A percentile compares a stretch with the other conserved stretches of the same genome.
These are phyloP conservation scores for Radiomyces spectabilis DNA, from an alignment of 192 early-diverging fungal genomes.

Conservation along the genomic window DNA sequence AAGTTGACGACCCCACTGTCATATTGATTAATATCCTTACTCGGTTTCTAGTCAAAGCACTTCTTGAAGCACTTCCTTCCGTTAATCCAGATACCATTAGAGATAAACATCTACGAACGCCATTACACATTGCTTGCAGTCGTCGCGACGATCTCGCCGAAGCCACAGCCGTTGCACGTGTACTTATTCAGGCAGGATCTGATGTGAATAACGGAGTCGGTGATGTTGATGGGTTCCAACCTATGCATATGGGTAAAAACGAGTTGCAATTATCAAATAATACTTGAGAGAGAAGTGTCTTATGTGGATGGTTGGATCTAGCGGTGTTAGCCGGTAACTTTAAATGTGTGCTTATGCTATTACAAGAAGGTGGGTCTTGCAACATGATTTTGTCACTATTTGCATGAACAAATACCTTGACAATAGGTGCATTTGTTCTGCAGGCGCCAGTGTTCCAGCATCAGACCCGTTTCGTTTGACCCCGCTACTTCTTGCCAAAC, in stretches of 20 bases:
- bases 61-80: constrained; percentile 3
- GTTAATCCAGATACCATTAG: constrained; percentile 21
- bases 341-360: constrained; percentile 21
- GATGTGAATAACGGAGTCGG: constrained; percentile 31
- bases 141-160: constrained; percentile 17
- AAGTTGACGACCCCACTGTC: not conserved
- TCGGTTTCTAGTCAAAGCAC: not conserved
- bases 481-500: constrained; percentile 22
- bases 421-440: not conserved
- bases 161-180: constrained; percentile 17
- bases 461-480: constrained; percentile 30
- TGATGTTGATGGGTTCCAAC: constrained; percentile 24
- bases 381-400: not conserved
- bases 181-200: constrained; percentile 17
- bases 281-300: not conserved
- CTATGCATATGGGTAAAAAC: constrained; percentile 26
- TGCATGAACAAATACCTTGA: constrained; percentile 1
- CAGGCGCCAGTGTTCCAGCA: constrained; percentile 24
- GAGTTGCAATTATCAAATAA: not conserved
- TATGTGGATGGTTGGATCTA: not conserved
- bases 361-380: constrained; percentile 11
- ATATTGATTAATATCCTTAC: not conserved
- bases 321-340: constrained; percentile 26
- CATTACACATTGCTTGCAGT: constrained; percentile 25
- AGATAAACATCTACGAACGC: constrained; percentile 26